Evolutionary conservation across 2,329 filamentous ascomycete species (phyloP), one percentile per base, ranked within the genome.

Genomic region (Coniochaeta sp.): DNA sequence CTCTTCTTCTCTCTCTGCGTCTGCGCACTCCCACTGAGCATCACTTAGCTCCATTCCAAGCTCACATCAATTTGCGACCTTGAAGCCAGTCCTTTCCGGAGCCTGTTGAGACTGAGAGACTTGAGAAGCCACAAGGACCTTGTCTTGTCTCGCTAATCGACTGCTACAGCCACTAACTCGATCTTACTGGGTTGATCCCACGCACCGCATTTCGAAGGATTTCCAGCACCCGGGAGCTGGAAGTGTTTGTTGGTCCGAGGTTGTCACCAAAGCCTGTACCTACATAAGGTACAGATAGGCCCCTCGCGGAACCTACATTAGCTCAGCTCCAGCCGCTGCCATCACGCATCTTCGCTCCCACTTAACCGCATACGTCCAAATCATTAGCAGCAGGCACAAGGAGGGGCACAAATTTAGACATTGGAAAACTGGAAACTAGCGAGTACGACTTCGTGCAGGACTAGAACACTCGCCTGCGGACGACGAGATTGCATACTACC

Each of bases 61-160:
- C 33, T 57, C 31, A 47, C 43, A 24, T 12, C 22, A 47, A 33
- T 55, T 55, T 33, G 26, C 43, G 43, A 22, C 43, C 22, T 31
- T 5, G 47, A 31, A 52, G 22, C 26, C 47, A 52, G 47, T 52
- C 47, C 24, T 52, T 52, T 52, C 47, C 47, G 47, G 22, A 31
- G 6, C 9, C 12, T 26, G 2, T 28, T 6, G 12, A 50, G 16
- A 5, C 8, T 22, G 9, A 44, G 6, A 26, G 11, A 26, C 24
- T 36, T 9, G 14, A 52, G 24, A 3, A 22, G 54, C 54, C 22
- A 16, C 54, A 34, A 36, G 8, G n/a, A 22, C 54, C 31, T 57
- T 36, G 54, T 34, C 31, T 57, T 36, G 54, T 34, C 54, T 57
- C 54, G 54, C 54, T 52, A 52, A 52, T 52, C 54, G 28, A 36